A percentile compares a stretch with the other conserved stretches of the same genome.
These are phyloP conservation scores for Elsinoe fawcettii DNA, from an alignment of 2,329 filamentous ascomycete species.

Conservation along the genomic window DNA sequence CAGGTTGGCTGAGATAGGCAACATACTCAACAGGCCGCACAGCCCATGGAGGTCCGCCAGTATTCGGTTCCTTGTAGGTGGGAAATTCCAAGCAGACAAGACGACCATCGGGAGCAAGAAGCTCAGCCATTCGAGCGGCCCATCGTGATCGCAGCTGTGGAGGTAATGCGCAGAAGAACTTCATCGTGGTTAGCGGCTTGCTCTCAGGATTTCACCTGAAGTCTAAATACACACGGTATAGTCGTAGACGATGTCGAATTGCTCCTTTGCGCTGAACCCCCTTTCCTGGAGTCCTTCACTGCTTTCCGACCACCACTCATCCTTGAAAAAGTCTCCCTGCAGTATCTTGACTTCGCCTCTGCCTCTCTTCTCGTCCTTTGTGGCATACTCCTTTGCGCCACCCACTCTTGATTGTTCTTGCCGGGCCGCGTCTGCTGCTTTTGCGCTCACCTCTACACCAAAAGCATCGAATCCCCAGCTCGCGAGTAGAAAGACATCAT, in stretches of 20 bases:
- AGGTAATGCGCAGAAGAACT: constrained; percentile 56
- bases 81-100: constrained; percentile 71
- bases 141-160: constrained; percentile 49
- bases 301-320: constrained; percentile 46
- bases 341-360: constrained; percentile 51
- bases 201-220: background rate
- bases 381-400: constrained; percentile 34
- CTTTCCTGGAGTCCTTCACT: constrained; percentile 27
- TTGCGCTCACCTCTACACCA: constrained; percentile 60
- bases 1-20: constrained; percentile 62
- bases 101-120: constrained; percentile 46
- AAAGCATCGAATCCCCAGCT: constrained; percentile 69
- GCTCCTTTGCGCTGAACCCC: constrained; percentile 19
- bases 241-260: constrained; percentile 61
- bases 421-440: constrained; percentile 42
- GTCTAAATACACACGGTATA: constrained; percentile 44
- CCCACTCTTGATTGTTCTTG: constrained; percentile 32
- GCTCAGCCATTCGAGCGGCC: constrained; percentile 47
- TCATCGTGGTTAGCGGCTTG: background rate
- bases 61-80: constrained; percentile 57
- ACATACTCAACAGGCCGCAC: constrained; percentile 62
- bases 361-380: constrained; percentile 35
- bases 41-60: constrained; percentile 66
- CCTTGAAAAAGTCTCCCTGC: constrained; percentile 58
- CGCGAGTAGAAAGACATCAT: constrained; percentile 70